Base-by-base conservation (phyloP, 176 grass and related monocot species). In the Carex scoparia region DNA sequence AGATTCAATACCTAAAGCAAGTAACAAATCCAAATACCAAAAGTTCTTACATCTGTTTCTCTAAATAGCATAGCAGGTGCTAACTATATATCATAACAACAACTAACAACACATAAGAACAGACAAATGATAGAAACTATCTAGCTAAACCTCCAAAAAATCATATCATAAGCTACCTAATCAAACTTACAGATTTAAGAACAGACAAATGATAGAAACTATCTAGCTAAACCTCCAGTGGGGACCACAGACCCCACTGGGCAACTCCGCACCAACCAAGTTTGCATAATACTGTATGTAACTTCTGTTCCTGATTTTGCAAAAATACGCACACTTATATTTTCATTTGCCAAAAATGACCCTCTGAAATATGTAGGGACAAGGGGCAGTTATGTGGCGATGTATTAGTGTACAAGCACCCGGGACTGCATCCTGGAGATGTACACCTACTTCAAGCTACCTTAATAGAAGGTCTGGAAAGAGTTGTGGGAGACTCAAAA, bases 211-310 rank as follows among this genome's bases (percentile, higher is more conserved):
- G 23, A 23, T 23, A 23, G 23, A 23, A 23, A 23, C 23, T 23
- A 23, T 23, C 23, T 23, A 23, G 23, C 23, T 23, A 23, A 23
- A 23, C 23, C 23, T 23, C 23, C 23, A 23, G 23, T 89, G 88
- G 88, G 88, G 40, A 82, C 88, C 16, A 57, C 55, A 30, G 88
- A 89, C 19, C 88, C 88, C 31, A 86, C 88, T 1, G 84, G 79
- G 84, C 59, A 3, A 83, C 53, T 19, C 38, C 79, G 40, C 57
- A 65, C 12, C 10, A 86, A 89, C 85, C 82, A 89, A 89, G 84
- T 89, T 44, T 89, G 88, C 55, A 37, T 89, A 63, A 68, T 89
- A 66, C 57, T 89, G 88, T 89, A 89, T 61, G 88, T 76, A 23
- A 61, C 48, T 63, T 62, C 77, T 56, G 7, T 75, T 56, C 31